These are phyloP conservation scores for Lasiosphaeriaceae sp. DNA, from an alignment of 495 filamentous ascomycete genomes.

Conservation along the genomic window DNA sequence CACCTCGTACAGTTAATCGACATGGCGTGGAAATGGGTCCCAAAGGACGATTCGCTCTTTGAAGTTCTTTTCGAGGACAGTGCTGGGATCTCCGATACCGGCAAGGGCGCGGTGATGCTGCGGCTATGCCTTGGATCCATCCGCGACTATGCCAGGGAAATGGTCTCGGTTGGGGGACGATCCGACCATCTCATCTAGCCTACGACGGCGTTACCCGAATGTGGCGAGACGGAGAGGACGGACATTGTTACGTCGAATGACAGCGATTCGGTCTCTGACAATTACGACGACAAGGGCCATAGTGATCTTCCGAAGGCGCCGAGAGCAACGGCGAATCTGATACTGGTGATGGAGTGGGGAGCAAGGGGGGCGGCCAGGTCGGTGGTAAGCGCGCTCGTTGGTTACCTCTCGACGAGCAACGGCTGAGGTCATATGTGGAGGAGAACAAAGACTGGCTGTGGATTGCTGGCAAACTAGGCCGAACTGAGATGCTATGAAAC, in stretches of 20 bases:
- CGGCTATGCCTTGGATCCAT: slow-evolving; percentile 6
- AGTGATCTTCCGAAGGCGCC: background rate
- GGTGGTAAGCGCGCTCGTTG: background rate
- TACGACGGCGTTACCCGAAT: slow-evolving; percentile 1
- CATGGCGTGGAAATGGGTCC: slow-evolving; percentile 1
- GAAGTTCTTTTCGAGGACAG: background rate
- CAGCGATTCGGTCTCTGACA: background rate
- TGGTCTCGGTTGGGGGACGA: background rate
- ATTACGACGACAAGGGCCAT: too few species aligned
- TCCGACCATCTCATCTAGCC: slow-evolving; percentile 1
- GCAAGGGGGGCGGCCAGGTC: background rate
- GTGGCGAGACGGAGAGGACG: background rate
- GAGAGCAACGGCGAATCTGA: background rate
- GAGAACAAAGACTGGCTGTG: slow-evolving; percentile 1
- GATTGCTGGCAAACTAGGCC: slow-evolving; percentile 1
- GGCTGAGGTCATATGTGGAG: background rate
- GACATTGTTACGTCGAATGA: background rate
- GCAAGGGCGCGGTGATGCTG: slow-evolving; percentile 3
- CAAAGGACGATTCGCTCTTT: slow-evolving; percentile 2
- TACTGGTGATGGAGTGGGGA: background rate
- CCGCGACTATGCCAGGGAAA: slow-evolving; percentile 2
- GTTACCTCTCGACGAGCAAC: background rate
- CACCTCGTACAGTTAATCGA: slow-evolving; percentile 3
- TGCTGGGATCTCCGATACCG: slow-evolving; percentile 2
- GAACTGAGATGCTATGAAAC: background rate